Conservation (phyloP, 306 rosid genomes). For the Glycyrrhiza uralensis region DNA sequence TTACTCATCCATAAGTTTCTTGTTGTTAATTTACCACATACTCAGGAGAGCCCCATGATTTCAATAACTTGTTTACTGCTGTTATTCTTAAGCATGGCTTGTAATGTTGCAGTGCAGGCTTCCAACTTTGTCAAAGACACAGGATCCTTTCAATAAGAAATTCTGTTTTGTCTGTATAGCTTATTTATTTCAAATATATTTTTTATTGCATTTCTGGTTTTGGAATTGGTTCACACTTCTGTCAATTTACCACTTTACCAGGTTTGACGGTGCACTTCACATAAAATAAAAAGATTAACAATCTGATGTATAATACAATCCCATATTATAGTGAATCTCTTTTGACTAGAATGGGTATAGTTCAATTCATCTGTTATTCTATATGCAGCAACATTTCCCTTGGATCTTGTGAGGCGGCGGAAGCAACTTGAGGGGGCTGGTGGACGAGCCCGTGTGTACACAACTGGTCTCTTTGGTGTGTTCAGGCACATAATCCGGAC, state of each 20-base stretch:
- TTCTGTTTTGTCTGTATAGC: not conserved
- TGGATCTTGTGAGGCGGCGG: slow-evolving; percentile 96
- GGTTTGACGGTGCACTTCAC: not conserved
- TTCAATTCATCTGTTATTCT: slow-evolving; percentile 33
- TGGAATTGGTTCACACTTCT: not conserved
- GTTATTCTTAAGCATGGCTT: not conserved
- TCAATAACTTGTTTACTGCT: not conserved
- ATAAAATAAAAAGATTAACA: not conserved
- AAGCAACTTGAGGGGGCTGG: slow-evolving; percentile 98
- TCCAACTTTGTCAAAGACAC: not conserved
- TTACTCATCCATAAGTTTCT: not conserved
- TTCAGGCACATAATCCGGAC: slow-evolving; percentile 72
- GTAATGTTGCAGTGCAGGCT: not conserved
- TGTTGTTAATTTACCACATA: not conserved
- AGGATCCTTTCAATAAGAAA: not conserved
- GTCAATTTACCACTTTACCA: not conserved
- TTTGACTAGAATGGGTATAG: not conserved
- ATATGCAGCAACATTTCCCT: slow-evolving; percentile 91
- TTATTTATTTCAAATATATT: slow-evolving; percentile 4
- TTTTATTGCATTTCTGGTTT: slow-evolving; percentile 1
- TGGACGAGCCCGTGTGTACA: slow-evolving; percentile 88
- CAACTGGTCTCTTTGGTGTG: slow-evolving; percentile 65
- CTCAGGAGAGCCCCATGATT: not conserved
- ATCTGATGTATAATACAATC: not conserved
- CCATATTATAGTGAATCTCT: not conserved